Conservation (phyloP, 1,284 basidiomycete genomes). For the Ceratobasidium sp. region DNA sequence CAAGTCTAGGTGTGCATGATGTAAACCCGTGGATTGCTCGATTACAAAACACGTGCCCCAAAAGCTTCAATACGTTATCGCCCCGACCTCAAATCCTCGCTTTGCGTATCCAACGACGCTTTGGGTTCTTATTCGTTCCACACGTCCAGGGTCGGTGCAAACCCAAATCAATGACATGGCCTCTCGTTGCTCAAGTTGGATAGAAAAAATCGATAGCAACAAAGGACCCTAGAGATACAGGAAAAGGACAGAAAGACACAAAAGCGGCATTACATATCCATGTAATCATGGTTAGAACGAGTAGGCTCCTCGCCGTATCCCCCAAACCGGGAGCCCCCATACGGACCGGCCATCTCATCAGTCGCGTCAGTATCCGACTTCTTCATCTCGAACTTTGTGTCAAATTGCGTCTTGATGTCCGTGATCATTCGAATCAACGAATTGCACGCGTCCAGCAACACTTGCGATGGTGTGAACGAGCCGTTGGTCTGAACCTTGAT, state of each 20-base stretch:
- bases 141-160: not conserved
- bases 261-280: slow-evolving; percentile 21
- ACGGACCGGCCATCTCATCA: slow-evolving; percentile 18
- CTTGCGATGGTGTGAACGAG: slow-evolving; percentile 78
- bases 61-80: slow-evolving; percentile 7
- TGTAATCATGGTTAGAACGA: slow-evolving; percentile 21
- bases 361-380: slow-evolving; percentile 51
- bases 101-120: not conserved
- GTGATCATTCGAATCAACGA: slow-evolving; percentile 80
- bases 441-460: slow-evolving; percentile 84
- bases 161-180: not conserved
- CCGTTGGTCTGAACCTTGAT: slow-evolving; percentile 98
- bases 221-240: slow-evolving; percentile 20
- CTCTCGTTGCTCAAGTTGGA: not conserved
- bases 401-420: slow-evolving; percentile 54
- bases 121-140: not conserved
- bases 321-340: slow-evolving; percentile 22
- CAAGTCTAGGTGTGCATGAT: not conserved
- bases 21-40: slow-evolving; percentile 3
- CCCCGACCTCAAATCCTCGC: slow-evolving; percentile 6
- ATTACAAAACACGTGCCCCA: slow-evolving; percentile 29
- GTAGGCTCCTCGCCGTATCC: slow-evolving; percentile 14
- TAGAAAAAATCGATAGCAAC: slow-evolving; percentile 14
- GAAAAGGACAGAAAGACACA: not conserved
- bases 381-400: slow-evolving; percentile 56